Evolutionary conservation across 2,329 filamentous ascomycete species (phyloP), one percentile per base, ranked within the genome.

Genomic region (Drechslerella stenobrocha): DNA sequence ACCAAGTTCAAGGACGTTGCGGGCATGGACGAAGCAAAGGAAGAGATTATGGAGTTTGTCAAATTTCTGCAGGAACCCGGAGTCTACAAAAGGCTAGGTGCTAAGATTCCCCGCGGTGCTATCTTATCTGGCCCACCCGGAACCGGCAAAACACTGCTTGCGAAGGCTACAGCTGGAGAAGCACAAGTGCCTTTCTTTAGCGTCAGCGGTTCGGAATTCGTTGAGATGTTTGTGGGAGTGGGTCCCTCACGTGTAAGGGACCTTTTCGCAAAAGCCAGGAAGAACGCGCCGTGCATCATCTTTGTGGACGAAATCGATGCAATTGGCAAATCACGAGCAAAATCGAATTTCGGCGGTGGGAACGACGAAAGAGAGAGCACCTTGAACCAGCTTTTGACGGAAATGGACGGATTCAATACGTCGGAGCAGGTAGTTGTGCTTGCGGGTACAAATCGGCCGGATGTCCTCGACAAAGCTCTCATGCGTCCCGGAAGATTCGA

Each of bases 281-380:
- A 97, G 81, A 95, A 89, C 77, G 89, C 93, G 0, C 93, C 93
- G 2, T 98, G 93, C 79, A 98, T 98, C 77, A 95, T 98, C 77
- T 98, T 98, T 80, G 97, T 98, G 72, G 93, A 98, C 75, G 93
- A 98, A 78, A 98, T 98, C 73, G 93, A 98, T 76, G 93, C 93
- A 61, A 96, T 98, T 74, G 93, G 93, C 73, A 90, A 91, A 76
- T 88, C 92, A 57, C 85, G 93, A 78, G 82, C 86, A 20, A 95
- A 96, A 75, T 84, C 87, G 32, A 87, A 87, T 71, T 89, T 89
- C 63, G 87, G 88, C 35, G 91, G 92, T 70, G 93, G 93, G 69
- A 97, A 97, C 75, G 93, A 98, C 75, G 93, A 98, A 79, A 87
- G 93, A 69, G 93, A 98, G 79, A 89, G 89, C 47, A 98, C 93